These are phyloP conservation scores for Scutellaria galericulata DNA, from an alignment of 257 asterid species.

Conservation along the genomic window DNA sequence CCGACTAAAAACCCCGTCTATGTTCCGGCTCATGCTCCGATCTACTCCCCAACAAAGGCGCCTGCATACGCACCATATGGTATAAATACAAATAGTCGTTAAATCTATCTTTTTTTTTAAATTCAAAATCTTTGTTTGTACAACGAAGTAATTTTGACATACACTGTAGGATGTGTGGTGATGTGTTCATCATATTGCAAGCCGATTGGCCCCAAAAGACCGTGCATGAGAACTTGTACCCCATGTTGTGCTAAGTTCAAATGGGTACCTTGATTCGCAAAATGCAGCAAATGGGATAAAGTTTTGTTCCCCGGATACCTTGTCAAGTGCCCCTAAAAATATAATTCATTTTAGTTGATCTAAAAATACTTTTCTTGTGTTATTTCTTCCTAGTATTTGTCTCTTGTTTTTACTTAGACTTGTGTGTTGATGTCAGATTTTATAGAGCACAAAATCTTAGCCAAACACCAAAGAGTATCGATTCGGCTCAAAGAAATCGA, in stretches of 20 bases:
- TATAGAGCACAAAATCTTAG: no score
- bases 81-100: background rate
- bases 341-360: background rate
- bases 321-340: slow-evolving; percentile 42
- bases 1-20: slow-evolving; percentile 24
- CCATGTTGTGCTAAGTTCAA: slow-evolving; percentile 42
- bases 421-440: background rate
- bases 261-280: slow-evolving; percentile 41
- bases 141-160: background rate
- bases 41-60: slow-evolving; percentile 16
- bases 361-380: background rate
- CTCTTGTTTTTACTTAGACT: background rate
- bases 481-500: no score
- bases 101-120: background rate
- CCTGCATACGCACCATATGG: slow-evolving; percentile 33
- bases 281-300: slow-evolving; percentile 36
- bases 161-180: slow-evolving; percentile 39
- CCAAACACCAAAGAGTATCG: no score
- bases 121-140: background rate
- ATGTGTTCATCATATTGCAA: slow-evolving; percentile 40
- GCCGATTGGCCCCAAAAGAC: slow-evolving; percentile 34
- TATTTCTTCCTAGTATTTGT: background rate
- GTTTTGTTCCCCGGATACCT: slow-evolving; percentile 32
- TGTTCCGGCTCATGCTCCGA: slow-evolving; percentile 32
- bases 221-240: slow-evolving; percentile 46